A percentile compares a stretch with the other conserved stretches of the same genome.
Evolutionary conservation across 495 filamentous ascomycete genomes (phyloP).

Genomic region (Podospora australis): DNA sequence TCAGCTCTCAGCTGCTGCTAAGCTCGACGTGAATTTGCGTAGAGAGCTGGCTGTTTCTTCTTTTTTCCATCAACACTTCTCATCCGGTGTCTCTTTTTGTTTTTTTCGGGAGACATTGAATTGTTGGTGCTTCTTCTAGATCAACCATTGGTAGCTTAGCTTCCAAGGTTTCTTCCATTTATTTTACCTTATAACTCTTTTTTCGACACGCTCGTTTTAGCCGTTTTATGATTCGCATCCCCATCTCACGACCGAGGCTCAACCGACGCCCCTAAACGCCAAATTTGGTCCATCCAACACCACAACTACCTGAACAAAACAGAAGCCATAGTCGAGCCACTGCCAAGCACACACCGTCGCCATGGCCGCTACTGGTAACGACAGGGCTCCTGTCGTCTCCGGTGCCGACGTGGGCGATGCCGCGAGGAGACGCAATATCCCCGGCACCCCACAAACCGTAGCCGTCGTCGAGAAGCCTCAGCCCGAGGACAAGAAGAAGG

Average conservation of each 20-base stretch:
- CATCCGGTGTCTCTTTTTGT: constrained; percentile 15
- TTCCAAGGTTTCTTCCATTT: constrained; percentile 8
- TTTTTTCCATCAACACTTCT: constrained; percentile 11
- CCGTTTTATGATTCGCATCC: constrained; percentile 17
- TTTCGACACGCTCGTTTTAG: constrained; percentile 25
- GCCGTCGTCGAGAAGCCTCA: constrained; percentile 33
- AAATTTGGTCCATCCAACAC: too few relatives aligned
- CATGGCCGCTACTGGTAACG: constrained; percentile 39
- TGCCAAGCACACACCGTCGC: neutral
- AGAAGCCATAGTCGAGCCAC: neutral
- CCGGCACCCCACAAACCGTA: constrained; percentile 38
- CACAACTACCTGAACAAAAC: neutral
- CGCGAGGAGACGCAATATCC: constrained; percentile 68
- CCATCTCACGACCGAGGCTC: constrained; percentile 9
- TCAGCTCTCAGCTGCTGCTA: constrained; percentile 10
- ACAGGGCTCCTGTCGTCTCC: constrained; percentile 52
- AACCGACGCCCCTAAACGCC: constrained; percentile 7
- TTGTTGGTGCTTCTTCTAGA: constrained; percentile 9
- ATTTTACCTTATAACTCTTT: constrained; percentile 9
- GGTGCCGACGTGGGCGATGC: constrained; percentile 63
- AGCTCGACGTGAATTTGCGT: constrained; percentile 18
- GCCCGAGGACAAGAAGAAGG: constrained; percentile 60
- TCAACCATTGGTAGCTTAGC: constrained; percentile 11
- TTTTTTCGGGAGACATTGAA: constrained; percentile 14
- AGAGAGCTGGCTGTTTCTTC: constrained; percentile 15